Percentiles rank a stretch among this genome's conserved stretches.
These are phyloP conservation scores for Solanum appendiculatum DNA, from an alignment of 257 asterid species.

Conservation along the genomic window DNA sequence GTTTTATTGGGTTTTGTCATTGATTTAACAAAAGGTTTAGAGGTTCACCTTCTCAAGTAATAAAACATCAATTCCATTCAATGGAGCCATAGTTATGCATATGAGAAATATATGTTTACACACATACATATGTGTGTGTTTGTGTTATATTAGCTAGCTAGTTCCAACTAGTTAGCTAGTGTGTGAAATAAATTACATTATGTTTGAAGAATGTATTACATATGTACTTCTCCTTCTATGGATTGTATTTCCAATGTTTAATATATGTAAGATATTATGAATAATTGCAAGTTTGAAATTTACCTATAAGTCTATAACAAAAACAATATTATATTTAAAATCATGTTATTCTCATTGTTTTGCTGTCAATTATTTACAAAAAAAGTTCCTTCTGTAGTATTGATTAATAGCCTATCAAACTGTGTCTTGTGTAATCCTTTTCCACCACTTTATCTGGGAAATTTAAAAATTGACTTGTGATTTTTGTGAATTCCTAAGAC, in stretches of 20 bases:
- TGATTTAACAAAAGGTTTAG: not conserved
- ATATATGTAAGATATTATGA: not conserved
- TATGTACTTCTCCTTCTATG: not conserved
- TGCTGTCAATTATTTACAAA: not conserved
- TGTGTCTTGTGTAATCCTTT: not conserved
- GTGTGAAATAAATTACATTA: no score
- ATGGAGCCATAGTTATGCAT: not conserved
- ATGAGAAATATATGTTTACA: not conserved
- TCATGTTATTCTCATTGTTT: not conserved
- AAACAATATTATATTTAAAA: no score
- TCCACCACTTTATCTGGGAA: no score
- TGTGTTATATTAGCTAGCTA: not conserved
- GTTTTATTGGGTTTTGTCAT: not conserved
- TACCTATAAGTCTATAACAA: not conserved
- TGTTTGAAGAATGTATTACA: not conserved
- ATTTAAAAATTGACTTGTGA: no score
- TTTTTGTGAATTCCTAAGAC: no score
- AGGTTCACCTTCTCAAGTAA: not conserved
- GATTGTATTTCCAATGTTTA: not conserved
- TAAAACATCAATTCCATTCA: not conserved
- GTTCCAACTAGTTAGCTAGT: not conserved
- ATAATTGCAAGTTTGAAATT: not conserved
- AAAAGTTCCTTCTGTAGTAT: no score
- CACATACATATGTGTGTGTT: not conserved
- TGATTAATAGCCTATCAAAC: no score